phyloP scores from a whole-genome alignment of 257 asterid species.

The Echites panduratus region DNA sequence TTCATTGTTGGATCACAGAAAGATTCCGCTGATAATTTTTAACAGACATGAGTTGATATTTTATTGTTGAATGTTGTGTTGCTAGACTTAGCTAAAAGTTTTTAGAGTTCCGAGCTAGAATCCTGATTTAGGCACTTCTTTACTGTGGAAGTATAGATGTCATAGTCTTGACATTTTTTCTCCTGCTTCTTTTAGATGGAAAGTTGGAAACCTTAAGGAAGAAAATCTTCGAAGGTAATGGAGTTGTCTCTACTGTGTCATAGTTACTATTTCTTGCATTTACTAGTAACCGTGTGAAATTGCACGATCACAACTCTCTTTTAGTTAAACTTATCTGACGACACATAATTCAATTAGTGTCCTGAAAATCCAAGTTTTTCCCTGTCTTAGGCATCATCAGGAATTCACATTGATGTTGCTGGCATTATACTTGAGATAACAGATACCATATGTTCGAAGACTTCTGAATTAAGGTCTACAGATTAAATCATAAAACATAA shows the following conservation, averaged over 20 bases:
- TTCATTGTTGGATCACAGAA: background rate
- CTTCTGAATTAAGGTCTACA: background rate
- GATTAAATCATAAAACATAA: background rate
- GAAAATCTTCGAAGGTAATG: slow-evolving; percentile 3
- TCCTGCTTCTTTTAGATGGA: slow-evolving; percentile 6
- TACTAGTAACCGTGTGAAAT: background rate
- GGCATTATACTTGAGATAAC: background rate
- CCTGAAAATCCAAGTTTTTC: background rate
- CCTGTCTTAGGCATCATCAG: background rate
- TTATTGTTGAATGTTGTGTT: background rate
- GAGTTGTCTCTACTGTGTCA: background rate
- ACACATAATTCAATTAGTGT: background rate
- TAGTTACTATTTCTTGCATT: background rate
- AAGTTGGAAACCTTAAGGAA: slow-evolving; percentile 5
- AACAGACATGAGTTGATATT: background rate
- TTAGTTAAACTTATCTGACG: background rate
- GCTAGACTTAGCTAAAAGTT: background rate
- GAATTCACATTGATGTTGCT: background rate
- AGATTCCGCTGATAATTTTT: background rate
- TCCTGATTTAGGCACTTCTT: background rate
- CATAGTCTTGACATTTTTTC: slow-evolving; percentile 2
- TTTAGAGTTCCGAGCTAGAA: background rate
- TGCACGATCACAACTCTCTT: background rate
- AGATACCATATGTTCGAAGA: background rate
- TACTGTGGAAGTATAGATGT: background rate